Evolutionary conservation across 805 yeast species (phyloP).

Genomic region (Kodamaea nitidulidarum): DNA sequence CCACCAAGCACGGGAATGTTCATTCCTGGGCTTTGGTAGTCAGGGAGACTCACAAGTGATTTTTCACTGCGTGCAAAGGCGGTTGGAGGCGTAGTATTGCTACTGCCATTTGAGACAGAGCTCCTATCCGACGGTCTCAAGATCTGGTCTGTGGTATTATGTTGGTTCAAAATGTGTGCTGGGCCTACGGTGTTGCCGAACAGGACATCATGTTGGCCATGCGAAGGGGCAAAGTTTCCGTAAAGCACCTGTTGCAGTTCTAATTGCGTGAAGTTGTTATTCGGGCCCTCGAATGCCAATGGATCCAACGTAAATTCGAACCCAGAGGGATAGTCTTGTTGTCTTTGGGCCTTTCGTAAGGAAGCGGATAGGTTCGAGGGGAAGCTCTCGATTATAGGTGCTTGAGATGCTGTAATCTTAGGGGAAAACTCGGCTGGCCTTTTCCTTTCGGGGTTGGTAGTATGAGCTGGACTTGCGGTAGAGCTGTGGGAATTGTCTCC

Average conservation of each 20-base stretch:
- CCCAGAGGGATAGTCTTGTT: constrained; percentile 4
- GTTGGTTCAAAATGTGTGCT: constrained; percentile 7
- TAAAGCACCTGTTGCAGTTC: constrained; percentile 6
- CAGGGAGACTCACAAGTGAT: constrained; percentile 31
- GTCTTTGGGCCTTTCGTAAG: constrained; percentile 16
- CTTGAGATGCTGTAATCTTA: constrained; percentile 6
- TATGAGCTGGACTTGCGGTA: background rate
- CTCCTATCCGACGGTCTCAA: constrained; percentile 2
- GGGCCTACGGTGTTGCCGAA: constrained; percentile 9
- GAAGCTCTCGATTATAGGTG: background rate
- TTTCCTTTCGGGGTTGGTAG: constrained; percentile 11
- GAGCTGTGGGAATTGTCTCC: constrained; percentile 22
- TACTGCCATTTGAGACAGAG: constrained; percentile 9
- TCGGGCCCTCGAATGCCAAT: constrained; percentile 46
- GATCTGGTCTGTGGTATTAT: background rate
- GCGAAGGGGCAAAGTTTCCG: background rate
- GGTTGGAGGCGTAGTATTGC: constrained; percentile 18
- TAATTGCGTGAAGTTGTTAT: constrained; percentile 11
- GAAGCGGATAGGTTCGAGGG: constrained; percentile 14
- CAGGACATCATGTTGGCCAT: background rate
- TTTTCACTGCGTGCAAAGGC: constrained; percentile 21
- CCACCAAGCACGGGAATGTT: constrained; percentile 9
- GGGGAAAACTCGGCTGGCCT: constrained; percentile 24
- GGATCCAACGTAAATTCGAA: constrained; percentile 43
- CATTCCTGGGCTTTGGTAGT: constrained; percentile 16